These are phyloP conservation scores for Moesziomyces antarcticus DNA, from an alignment of 1,284 basidiomycete genomes.

Conservation along the genomic window DNA sequence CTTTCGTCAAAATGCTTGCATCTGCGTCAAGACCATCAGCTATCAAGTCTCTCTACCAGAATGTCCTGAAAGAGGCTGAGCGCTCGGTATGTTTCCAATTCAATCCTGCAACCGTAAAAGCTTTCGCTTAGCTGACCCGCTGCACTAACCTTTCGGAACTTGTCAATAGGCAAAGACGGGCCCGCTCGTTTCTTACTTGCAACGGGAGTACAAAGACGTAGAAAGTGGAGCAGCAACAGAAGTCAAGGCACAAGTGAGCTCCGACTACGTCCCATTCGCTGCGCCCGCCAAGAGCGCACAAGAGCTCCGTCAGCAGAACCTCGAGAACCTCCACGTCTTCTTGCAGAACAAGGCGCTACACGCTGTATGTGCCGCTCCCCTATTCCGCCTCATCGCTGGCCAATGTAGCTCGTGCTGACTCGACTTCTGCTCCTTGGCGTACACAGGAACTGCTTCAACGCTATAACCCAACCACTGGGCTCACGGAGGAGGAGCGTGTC, in stretches of 20 bases:
- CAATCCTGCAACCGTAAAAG: neutral
- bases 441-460: constrained; percentile 66
- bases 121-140: neutral
- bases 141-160: neutral
- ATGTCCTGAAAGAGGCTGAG: constrained; percentile 31
- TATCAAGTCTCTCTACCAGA: constrained; percentile 31
- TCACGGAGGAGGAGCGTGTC: constrained; percentile 81
- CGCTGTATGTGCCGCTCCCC: constrained; percentile 69
- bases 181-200: constrained; percentile 32
- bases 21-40: constrained; percentile 23
- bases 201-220: constrained; percentile 23
- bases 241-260: neutral
- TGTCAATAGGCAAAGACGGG: constrained; percentile 26
- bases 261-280: constrained; percentile 31
- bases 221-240: constrained; percentile 2
- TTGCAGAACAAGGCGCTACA: constrained; percentile 76
- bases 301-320: constrained; percentile 29
- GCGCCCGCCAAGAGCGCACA: constrained; percentile 23
- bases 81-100: constrained; percentile 15
- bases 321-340: constrained; percentile 78
- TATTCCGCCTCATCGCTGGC: constrained; percentile 11
- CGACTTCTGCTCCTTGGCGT: constrained; percentile 76
- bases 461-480: constrained; percentile 85
- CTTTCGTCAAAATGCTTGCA: constrained; percentile 19
- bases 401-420: constrained; percentile 1